Conservation (phyloP, 164 flowering plant genomes). For the Amborella trichopoda region DNA sequence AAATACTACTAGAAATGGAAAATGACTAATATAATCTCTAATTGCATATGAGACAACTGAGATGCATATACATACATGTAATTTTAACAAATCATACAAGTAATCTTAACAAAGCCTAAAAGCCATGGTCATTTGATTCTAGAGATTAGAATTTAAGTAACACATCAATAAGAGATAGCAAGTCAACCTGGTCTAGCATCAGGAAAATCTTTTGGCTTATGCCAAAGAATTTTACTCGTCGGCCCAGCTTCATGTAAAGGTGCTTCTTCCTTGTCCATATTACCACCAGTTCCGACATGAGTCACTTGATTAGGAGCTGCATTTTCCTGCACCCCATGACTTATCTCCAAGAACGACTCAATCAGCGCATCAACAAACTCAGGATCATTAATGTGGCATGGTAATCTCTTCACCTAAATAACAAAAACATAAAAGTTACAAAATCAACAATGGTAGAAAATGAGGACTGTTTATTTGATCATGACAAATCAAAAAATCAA, state of each 20-base stretch:
- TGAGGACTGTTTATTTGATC: too few relatives aligned
- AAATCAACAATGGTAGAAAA: too few relatives aligned
- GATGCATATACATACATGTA: too few relatives aligned
- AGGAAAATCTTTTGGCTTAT: constrained; percentile 49
- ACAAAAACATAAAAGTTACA: too few relatives aligned
- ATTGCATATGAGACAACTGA: too few relatives aligned
- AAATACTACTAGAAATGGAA: too few relatives aligned
- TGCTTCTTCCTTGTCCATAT: constrained; percentile 12
- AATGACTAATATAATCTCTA: too few relatives aligned
- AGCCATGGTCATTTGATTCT: too few relatives aligned
- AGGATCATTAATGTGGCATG: constrained; percentile 75
- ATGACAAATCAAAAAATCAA: too few relatives aligned
- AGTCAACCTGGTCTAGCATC: constrained; percentile 72
- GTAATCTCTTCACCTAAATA: constrained; percentile 49
- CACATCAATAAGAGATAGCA: neutral
- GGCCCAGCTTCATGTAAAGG: constrained; percentile 8
- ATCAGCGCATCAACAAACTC: constrained; percentile 70
- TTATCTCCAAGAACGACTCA: constrained; percentile 65
- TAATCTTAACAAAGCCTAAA: too few relatives aligned
- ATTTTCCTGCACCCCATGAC: constrained; percentile 11
- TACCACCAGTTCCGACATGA: neutral
- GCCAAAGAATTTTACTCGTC: constrained; percentile 13
- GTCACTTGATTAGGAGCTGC: neutral
- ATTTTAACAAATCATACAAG: too few relatives aligned
- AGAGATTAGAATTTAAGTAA: too few relatives aligned